phyloP scores from a whole-genome alignment of 345 rosid species.

The Aquilaria sinensis region DNA sequence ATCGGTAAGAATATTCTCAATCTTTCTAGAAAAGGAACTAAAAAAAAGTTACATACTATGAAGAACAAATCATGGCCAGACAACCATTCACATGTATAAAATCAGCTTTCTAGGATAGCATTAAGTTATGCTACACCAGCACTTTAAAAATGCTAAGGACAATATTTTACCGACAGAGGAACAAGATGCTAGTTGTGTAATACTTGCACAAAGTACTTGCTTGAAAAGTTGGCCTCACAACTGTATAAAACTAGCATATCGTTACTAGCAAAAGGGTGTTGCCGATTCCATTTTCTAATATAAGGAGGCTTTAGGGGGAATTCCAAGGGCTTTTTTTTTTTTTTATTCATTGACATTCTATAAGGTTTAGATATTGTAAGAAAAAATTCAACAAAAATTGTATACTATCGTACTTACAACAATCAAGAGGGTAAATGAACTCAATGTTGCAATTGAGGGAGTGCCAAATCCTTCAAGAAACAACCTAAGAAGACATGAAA shows the following conservation, averaged over 20 bases:
- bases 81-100: neutral
- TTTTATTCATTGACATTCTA: conserved; percentile 64
- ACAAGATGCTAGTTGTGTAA: conserved; percentile 83
- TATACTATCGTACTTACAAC: neutral
- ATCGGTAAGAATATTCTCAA: neutral
- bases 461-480: conserved; percentile 85
- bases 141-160: neutral
- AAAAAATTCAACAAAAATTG: conserved; percentile 8
- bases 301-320: conserved; percentile 86
- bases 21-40: neutral
- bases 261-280: conserved; percentile 81
- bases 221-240: conserved; percentile 55
- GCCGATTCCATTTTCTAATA: conserved; percentile 46
- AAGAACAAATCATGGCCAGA: neutral
- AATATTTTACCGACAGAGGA: conserved; percentile 61
- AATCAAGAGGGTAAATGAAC: neutral
- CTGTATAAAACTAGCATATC: conserved; percentile 78
- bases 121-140: no score
- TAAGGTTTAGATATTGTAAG: conserved; percentile 13
- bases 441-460: conserved; percentile 4
- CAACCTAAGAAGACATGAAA: conserved; percentile 92
- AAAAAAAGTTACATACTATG: neutral
- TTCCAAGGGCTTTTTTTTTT: conserved; percentile 62
- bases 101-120: neutral
- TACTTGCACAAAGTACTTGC: conserved; percentile 77